These are phyloP conservation scores for Conticribra weissflogii DNA, from an alignment of 108 stramenopile genomes.

Conservation along the genomic window DNA sequence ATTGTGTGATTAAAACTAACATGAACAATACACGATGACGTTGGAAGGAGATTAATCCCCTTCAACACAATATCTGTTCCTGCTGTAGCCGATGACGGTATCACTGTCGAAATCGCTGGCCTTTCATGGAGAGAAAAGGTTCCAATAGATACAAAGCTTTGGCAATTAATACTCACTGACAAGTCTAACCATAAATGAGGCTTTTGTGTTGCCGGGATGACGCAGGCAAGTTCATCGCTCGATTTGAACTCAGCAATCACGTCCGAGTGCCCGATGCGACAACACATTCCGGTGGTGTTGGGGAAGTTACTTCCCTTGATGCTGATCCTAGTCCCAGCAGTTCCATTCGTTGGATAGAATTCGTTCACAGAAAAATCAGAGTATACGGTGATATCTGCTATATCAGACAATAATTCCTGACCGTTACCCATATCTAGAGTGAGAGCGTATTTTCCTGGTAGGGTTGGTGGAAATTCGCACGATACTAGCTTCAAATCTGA, in stretches of 20 bases:
- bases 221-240: background rate
- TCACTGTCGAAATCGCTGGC: no score
- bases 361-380: background rate
- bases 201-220: background rate
- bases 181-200: no score
- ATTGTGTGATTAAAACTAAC: constrained; percentile 5
- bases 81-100: no score
- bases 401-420: background rate
- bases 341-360: constrained; percentile 5
- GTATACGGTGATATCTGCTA: background rate
- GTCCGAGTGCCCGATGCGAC: background rate
- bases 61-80: background rate
- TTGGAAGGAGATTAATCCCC: constrained; percentile 3
- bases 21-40: background rate
- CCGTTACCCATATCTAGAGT: background rate
- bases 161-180: no score
- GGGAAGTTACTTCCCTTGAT: constrained; percentile 14
- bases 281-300: constrained; percentile 2
- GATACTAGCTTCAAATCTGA: background rate
- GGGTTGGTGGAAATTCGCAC: background rate
- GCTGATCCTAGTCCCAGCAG: background rate
- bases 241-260: background rate
- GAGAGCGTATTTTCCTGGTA: background rate
- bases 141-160: background rate
- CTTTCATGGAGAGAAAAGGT: no score